Evolutionary conservation across 1,284 basidiomycete genomes (phyloP).

Genomic region (Austroboletus novae-zelandiae): DNA sequence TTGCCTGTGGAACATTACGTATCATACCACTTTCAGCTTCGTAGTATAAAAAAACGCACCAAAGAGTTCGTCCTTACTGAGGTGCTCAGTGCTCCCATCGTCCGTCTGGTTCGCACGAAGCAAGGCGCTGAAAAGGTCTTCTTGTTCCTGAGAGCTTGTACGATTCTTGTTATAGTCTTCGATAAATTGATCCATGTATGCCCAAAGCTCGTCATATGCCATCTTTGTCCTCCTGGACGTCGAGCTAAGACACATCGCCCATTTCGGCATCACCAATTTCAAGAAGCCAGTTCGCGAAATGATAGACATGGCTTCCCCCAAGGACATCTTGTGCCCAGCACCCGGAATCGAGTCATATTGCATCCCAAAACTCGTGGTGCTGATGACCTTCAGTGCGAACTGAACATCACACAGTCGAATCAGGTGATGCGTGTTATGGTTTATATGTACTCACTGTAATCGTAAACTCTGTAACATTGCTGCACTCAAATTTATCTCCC

Average conservation of each 20-base stretch:
- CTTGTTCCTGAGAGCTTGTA: not conserved
- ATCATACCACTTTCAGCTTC: too few relatives aligned
- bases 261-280: not conserved
- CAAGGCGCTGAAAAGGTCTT: not conserved
- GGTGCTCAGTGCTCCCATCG: not conserved
- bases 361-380: not conserved
- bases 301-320: not conserved
- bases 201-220: not conserved
- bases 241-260: not conserved
- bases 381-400: not conserved
- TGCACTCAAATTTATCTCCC: not conserved
- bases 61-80: not conserved
- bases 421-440: not conserved
- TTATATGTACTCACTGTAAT: not conserved
- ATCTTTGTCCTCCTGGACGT: not conserved
- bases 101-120: not conserved
- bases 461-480: not conserved
- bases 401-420: not conserved
- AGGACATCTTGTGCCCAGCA: not conserved
- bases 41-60: not conserved
- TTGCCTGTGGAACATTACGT: not conserved
- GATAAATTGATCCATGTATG: not conserved
- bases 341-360: not conserved
- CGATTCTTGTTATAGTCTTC: not conserved
- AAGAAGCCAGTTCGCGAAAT: not conserved